Conservation (phyloP, 2,329 filamentous ascomycete genomes). For the Paraconiothyrium sp. region DNA sequence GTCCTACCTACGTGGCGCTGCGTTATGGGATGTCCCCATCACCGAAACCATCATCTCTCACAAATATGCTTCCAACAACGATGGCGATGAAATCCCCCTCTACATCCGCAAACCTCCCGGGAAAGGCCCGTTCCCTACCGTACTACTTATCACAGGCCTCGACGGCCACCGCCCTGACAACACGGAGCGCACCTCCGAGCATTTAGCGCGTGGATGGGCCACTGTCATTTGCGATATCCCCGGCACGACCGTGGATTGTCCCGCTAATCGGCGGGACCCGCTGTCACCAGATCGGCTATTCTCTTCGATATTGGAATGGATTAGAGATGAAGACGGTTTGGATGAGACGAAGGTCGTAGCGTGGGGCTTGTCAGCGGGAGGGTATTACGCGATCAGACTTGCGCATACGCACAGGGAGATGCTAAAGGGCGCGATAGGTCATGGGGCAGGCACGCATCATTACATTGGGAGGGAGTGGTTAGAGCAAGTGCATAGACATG, state of each 20-base stretch:
- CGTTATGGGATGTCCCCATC: slow-evolving; percentile 61
- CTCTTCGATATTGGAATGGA: slow-evolving; percentile 62
- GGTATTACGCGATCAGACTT: slow-evolving; percentile 66
- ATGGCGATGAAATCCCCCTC: slow-evolving; percentile 67
- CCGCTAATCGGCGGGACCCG: slow-evolving; percentile 59
- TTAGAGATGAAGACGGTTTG: slow-evolving; percentile 55
- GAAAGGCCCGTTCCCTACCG: slow-evolving; percentile 56
- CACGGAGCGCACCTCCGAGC: slow-evolving; percentile 56
- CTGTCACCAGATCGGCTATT: slow-evolving; percentile 62
- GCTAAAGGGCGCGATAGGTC: slow-evolving; percentile 60
- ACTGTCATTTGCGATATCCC: slow-evolving; percentile 64
- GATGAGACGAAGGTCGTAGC: slow-evolving; percentile 59
- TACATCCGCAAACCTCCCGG: slow-evolving; percentile 68
- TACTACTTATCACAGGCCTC: slow-evolving; percentile 66
- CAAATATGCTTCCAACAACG: slow-evolving; percentile 58
- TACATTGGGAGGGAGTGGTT: slow-evolving; percentile 67
- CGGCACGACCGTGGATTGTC: slow-evolving; percentile 64
- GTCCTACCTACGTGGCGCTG: slow-evolving; percentile 66
- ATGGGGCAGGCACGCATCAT: slow-evolving; percentile 65
- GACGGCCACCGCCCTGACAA: slow-evolving; percentile 66
- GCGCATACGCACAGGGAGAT: slow-evolving; percentile 64
- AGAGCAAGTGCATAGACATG: slow-evolving; percentile 60
- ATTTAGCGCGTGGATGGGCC: slow-evolving; percentile 58
- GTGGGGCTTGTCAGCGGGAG: slow-evolving; percentile 67
- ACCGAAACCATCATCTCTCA: slow-evolving; percentile 69